A percentile compares a stretch with the other conserved stretches of the same genome.
These are phyloP conservation scores for Lepiota brunneoincarnata DNA, from an alignment of 768 basidiomycete genomes.

Conservation along the genomic window DNA sequence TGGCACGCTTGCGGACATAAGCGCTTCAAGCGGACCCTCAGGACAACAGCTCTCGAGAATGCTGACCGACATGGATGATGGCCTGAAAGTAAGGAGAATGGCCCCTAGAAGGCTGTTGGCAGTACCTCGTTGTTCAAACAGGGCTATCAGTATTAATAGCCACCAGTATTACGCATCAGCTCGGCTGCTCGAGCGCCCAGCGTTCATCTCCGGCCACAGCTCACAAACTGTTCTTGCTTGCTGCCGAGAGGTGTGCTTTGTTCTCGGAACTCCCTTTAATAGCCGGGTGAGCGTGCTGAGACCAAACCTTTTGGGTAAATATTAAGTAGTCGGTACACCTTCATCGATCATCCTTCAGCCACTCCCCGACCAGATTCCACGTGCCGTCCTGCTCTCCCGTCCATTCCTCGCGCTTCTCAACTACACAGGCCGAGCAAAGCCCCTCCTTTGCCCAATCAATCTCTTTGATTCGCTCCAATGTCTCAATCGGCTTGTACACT, in stretches of 20 bases:
- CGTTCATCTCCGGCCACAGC: no score
- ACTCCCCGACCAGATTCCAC: constrained; percentile 61
- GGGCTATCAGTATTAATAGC: no score
- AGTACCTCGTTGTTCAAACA: no score
- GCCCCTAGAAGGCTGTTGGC: no score
- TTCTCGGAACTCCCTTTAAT: not conserved
- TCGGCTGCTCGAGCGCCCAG: no score
- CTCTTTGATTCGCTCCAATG: constrained; percentile 55
- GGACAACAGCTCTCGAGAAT: no score
- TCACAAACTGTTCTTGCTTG: no score
- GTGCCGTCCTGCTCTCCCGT: constrained; percentile 52
- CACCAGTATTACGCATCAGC: no score
- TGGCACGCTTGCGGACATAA: not conserved
- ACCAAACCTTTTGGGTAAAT: not conserved
- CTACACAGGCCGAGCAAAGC: constrained; percentile 55
- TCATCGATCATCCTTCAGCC: constrained; percentile 39
- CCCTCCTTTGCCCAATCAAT: constrained; percentile 60
- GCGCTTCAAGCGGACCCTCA: not conserved
- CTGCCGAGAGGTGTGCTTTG: no score
- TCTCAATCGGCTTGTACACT: constrained; percentile 71
- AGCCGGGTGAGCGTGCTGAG: not conserved
- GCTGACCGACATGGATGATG: no score
- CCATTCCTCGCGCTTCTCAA: constrained; percentile 67
- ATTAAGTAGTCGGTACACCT: not conserved
- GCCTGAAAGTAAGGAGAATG: no score